Evolutionary conservation across 2,329 filamentous ascomycete genomes (phyloP), one percentile per base, ranked within the genome.

Genomic region (Xylaria sp.): DNA sequence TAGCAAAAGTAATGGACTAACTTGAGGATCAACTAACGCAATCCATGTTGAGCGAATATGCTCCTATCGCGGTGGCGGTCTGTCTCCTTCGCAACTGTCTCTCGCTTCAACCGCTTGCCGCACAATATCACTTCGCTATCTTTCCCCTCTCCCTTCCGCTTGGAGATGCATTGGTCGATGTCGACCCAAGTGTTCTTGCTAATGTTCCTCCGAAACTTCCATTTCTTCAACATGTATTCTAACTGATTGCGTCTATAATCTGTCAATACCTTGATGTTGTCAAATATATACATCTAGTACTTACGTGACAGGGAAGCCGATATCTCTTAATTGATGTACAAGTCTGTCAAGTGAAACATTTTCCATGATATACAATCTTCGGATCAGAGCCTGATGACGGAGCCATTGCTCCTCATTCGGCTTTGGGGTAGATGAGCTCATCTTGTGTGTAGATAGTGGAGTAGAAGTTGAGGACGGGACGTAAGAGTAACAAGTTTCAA

Each of bases 111-210:
- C 9, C 47, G 56, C 40, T 46, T 59, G n/a, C 56, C 56, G n/a
- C 40, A 46, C 23, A 23, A 15, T 35, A 59, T 46, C 9, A 59
- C 40, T 42, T 53, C 56, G 21, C 56, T 53, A 1, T 53, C 28
- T 45, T 53, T 58, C 4, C 56, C 47, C 25, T 46, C 31, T 6
- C 37, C 15, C 14, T 46, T 45, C 23, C 56, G 9, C 9, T 53
- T 52, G 2, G 1, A 28, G n/a, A 59, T 52, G 12, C n/a, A n/a
- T 17, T 46, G 47, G 19, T 52, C 37, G 15, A 53, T 38, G 2
- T n/a, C 8, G 1, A 25, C n/a, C 56, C 56, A 53, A n/a, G 47
- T 52, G 21, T n/a, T 7, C 28, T 47, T 37, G 9, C 35, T 15
- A 7, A 55, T 35, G 14, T 55, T 55, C 28, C 35, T 55, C n/a